A percentile compares a stretch with the other conserved stretches of the same genome.
phyloP scores from a whole-genome alignment of 1,139 yeast genomes.

The Saccharomyces hybrid region DNA sequence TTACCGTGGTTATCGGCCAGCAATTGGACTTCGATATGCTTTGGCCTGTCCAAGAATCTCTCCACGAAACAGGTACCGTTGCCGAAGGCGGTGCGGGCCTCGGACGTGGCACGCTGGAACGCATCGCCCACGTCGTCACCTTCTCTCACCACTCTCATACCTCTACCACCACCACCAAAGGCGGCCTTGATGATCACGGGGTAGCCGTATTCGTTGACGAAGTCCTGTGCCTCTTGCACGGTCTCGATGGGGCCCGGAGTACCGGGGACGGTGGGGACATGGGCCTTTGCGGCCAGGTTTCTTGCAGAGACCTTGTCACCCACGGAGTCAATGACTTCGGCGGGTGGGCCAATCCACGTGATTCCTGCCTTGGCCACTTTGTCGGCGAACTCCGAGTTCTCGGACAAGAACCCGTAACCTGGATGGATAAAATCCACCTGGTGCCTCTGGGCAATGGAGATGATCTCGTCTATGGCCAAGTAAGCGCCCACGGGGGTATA shows the following conservation, averaged over 20 bases:
- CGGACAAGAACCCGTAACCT: constrained; percentile 94
- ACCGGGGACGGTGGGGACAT: constrained; percentile 94
- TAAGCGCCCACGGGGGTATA: constrained; percentile 93
- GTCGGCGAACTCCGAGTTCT: constrained; percentile 86
- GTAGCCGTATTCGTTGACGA: constrained; percentile 75
- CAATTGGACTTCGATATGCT: constrained; percentile 94
- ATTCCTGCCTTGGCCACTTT: constrained; percentile 87
- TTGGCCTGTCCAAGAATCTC: constrained; percentile 86
- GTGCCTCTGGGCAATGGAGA: constrained; percentile 78
- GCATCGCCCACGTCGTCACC: constrained; percentile 91
- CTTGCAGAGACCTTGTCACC: constrained; percentile 97
- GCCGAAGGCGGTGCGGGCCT: constrained; percentile 90
- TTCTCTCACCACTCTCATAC: constrained; percentile 97
- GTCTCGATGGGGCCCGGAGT: constrained; percentile 90
- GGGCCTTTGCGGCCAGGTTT: constrained; percentile 64
- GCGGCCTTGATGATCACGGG: constrained; percentile 98
- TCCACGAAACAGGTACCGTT: constrained; percentile 96
- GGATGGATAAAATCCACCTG: constrained; percentile 95
- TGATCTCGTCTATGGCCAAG: constrained; percentile 88
- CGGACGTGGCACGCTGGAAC: constrained; percentile 84
- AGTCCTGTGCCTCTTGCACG: constrained; percentile 67
- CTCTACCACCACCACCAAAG: constrained; percentile 99
- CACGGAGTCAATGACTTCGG: constrained; percentile 79
- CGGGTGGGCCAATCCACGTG: constrained; percentile 91
- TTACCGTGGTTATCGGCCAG: constrained; percentile 91